Conservation (phyloP, 2,329 filamentous ascomycete species). For the Xylariales sp. region DNA sequence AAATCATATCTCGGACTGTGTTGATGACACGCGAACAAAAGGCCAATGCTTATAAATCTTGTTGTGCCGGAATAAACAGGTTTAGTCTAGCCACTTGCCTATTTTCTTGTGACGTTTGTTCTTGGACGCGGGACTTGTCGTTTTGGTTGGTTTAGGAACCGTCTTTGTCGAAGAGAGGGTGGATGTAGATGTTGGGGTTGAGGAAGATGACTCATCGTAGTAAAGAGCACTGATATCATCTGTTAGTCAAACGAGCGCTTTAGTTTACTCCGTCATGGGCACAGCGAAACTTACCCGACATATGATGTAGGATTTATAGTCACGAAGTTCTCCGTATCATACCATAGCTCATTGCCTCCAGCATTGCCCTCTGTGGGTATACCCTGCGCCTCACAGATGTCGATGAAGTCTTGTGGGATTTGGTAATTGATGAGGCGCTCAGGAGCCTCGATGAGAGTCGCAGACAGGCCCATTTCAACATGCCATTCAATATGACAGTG, state of each 20-base stretch:
- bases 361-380: conserved; percentile 72
- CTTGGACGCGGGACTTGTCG: neutral
- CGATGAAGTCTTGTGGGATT: conserved; percentile 70
- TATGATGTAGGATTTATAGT: conserved; percentile 47
- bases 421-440: conserved; percentile 64
- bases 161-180: conserved; percentile 2
- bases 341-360: conserved; percentile 59
- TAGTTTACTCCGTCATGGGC: neutral
- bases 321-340: conserved; percentile 46
- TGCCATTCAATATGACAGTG: conserved; percentile 74
- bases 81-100: conserved; percentile 21
- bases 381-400: conserved; percentile 57
- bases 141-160: neutral
- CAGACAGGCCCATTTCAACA: conserved; percentile 67
- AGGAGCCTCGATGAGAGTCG: conserved; percentile 67
- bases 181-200: conserved; percentile 12
- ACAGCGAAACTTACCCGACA: conserved; percentile 42
- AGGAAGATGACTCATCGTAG: neutral
- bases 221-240: conserved; percentile 27
- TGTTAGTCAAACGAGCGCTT: conserved; percentile 16
- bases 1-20: neutral
- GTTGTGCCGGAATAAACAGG: neutral
- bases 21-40: neutral
- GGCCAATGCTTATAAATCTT: neutral
- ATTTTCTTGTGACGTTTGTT: conserved; percentile 10